Base-by-base conservation (phyloP, 2,329 filamentous ascomycete species). In the Penicillium hesseltinei region DNA sequence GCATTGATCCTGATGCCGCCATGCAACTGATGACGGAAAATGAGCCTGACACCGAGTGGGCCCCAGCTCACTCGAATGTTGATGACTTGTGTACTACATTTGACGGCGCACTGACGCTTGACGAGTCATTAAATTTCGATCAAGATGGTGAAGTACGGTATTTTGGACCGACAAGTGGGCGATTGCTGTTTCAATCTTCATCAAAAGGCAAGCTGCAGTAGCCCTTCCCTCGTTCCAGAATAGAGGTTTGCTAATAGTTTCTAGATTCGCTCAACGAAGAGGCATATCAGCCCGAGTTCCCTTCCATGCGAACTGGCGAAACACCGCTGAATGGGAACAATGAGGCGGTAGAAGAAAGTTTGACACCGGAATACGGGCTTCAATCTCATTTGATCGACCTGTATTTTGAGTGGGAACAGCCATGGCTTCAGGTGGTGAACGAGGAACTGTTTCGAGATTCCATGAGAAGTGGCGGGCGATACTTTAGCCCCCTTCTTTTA, bases 401-500 rank as follows among this genome's bases (percentile, higher is more conserved):
- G 1, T 76, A 73, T 50, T 77, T 76, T 44, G 59, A 62, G 11
- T 77, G 73, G 69, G 71, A 76, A 23, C 69, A 73, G 13, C 73
- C 74, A 0, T 75, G 73, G 71, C 64, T 61, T 17, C 71, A 74
- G n/a, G 57, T 75, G 0, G 66, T 75, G 0, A 68, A 76, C 33
- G 74, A 77, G 42, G 52, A 43, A 5, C 60, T 76, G 0, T 77
- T 76, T 52, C 67, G 73, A 17, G 57, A 73, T 5, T 70, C 69
- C 35, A 59, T 65, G 54, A 56, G 54, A 4, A 52, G 19, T 21
- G 56, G 62, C 1, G 73, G 72, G 0, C 61, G 69, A 10, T 75
- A 70, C 46, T 73, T 62, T 39, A 74, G 66, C 25, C 66, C 66
- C 1, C 59, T 75, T 7, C 45, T 75, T 1, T 54, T 73, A 8